Percentiles rank a stretch among this genome's conserved stretches.
These are phyloP conservation scores for Oryza officinalis DNA, from an alignment of 176 grass and related monocot species.

Conservation along the genomic window DNA sequence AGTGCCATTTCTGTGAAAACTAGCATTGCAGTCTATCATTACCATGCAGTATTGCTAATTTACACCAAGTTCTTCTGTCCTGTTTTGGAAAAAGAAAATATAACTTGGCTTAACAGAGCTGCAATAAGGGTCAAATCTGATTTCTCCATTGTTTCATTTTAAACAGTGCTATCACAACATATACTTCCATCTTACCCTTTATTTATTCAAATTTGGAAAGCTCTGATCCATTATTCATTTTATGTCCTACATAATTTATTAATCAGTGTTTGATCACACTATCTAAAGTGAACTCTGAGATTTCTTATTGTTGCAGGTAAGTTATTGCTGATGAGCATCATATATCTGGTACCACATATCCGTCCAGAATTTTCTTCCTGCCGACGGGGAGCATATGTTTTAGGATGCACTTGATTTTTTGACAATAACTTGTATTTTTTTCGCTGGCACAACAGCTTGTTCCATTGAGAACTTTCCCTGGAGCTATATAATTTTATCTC, in stretches of 20 bases:
- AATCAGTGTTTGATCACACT: background rate
- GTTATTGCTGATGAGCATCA: conserved; percentile 3
- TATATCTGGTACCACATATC: background rate
- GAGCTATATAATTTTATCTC: background rate
- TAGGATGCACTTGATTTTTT: background rate
- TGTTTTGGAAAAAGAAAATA: background rate
- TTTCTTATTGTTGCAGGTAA: conserved; percentile 9
- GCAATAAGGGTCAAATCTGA: background rate
- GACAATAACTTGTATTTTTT: too few relatives aligned
- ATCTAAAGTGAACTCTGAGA: background rate
- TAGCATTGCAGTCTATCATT: background rate
- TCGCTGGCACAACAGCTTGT: background rate
- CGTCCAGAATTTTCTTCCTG: background rate
- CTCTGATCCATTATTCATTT: background rate
- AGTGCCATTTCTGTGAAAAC: background rate
- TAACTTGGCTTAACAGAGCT: background rate
- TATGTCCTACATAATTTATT: background rate
- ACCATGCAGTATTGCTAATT: background rate
- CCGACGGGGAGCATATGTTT: background rate
- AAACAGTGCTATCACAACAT: background rate
- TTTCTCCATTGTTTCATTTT: background rate
- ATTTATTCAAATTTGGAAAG: background rate
- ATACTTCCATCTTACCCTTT: background rate
- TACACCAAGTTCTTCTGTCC: background rate
- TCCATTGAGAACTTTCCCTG: background rate